Base-by-base conservation (phyloP, 163 green algal genomes). In the Scenedesmus sp. region DNA sequence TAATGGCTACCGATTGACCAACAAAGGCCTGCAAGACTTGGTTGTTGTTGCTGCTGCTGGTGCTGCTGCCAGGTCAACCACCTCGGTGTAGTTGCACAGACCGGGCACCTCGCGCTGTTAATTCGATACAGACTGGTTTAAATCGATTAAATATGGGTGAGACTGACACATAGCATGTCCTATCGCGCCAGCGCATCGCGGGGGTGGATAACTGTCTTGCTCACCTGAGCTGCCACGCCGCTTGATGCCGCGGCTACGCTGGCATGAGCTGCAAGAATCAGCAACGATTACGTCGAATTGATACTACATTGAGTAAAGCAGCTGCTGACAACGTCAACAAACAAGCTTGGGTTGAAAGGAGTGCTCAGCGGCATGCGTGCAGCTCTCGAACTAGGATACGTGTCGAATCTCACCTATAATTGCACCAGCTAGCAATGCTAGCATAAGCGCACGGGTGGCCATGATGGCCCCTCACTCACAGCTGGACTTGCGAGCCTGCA, bases 391-490 rank as follows among this genome's bases (percentile, higher is more conserved):
- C 79, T 64, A 4, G 6, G 16, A 64, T 46, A 55, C 23, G 0
- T 13, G 16, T 1, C 16, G 59, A 54, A 18, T 52, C 56, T 81
- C 60, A 91, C 88, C 76, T 62, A 66, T 18, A 0, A 87, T 7
- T 12, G 76, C 57, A 23, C 74, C 56, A 3, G 88, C 76, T 20
- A 91, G 88, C 76, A 91, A 3, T 6, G 87, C 60, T 1, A 91
- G 88, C 74, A 91, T 26, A n/a, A 57, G 13, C 55, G 55, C 52
- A 46, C 82, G 34, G 15, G 12, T 13, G 46, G 54, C 55, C 82
- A 87, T 87, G 82, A 13, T 87, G 4, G 82, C 82, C 46, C 5
- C 46, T 88, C 73, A 82, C 73, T 13, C 7, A 52, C 73, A 52
- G 73, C 73, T 82, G 23, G n/a, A 82, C n/a, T 46, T 52, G 73